Conservation (phyloP, 2,329 filamentous ascomycete species). For the Talaromyces piceae region DNA sequence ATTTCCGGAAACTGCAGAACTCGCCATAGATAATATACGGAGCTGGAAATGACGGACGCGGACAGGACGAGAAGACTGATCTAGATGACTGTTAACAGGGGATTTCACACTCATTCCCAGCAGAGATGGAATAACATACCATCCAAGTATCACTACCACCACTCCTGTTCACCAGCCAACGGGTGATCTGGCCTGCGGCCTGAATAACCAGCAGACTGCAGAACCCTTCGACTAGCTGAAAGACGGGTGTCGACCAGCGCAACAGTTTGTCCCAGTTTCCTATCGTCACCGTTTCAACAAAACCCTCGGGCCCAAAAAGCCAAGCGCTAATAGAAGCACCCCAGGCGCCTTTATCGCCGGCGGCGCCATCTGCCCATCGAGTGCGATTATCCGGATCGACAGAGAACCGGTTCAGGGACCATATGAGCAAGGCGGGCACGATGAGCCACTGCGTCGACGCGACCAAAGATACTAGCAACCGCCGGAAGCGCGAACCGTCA, state of each 20-base stretch:
- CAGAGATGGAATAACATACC: slow-evolving; percentile 51
- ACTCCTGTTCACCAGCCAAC: slow-evolving; percentile 82
- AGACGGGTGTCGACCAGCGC: slow-evolving; percentile 85
- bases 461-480: slow-evolving; percentile 60
- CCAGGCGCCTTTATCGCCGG: slow-evolving; percentile 17
- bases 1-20: slow-evolving; percentile 91
- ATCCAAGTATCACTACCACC: slow-evolving; percentile 95
- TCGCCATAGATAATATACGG: slow-evolving; percentile 93
- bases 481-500: slow-evolving; percentile 67
- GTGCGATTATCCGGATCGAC: slow-evolving; percentile 64
- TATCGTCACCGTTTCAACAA: slow-evolving; percentile 72
- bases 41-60: slow-evolving; percentile 84
- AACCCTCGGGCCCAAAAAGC: slow-evolving; percentile 78
- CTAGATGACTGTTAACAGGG: slow-evolving; percentile 38
- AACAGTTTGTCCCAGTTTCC: slow-evolving; percentile 84
- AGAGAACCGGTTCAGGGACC: slow-evolving; percentile 91
- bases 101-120: neutral
- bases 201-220: slow-evolving; percentile 95
- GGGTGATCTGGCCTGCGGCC: slow-evolving; percentile 84
- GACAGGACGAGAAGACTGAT: slow-evolving; percentile 83
- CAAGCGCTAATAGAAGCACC: slow-evolving; percentile 66
- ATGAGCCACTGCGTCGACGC: slow-evolving; percentile 78
- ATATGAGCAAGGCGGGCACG: slow-evolving; percentile 80
- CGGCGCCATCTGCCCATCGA: slow-evolving; percentile 73
- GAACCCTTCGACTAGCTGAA: slow-evolving; percentile 92